Base-by-base conservation (phyloP, 2,329 filamentous ascomycete species). In the Ampelomyces quisqualis region DNA sequence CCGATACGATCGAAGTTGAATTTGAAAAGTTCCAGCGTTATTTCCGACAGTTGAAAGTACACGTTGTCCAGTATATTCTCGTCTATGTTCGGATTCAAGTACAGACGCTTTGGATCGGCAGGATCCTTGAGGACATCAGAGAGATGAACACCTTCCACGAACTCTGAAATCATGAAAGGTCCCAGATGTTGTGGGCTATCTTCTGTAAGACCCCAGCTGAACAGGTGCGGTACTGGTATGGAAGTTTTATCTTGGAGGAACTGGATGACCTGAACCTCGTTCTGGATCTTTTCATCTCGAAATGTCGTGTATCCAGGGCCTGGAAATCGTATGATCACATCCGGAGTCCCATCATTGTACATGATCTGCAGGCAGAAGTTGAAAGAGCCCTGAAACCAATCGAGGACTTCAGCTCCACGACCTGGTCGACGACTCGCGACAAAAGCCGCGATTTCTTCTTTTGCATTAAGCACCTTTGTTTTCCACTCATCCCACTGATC, bases 171-270 rank as follows among this genome's bases (percentile, higher is more conserved):
- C 14, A 58, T 59, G 34, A 61, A 59, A 21, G 54, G 55, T 27
- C 57, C 54, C 5, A 61, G 47, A 5, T 46, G 43, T 36, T 53
- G 44, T 22, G 52, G 52, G 38, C 49, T 55, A 11, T 57, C 52
- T 38, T 49, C 44, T 15, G 35, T 49, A 28, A 45, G 32, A 19
- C 55, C 54, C 52, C 49, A 59, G 44, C 49, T 46, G 9, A 51
- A 33, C 34, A 53, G 17, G 24, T 39, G 47, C 20, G 47, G 47
- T 23, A 53, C 44, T 23, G 40, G 47, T 20, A 50, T 51, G 10
- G 49, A 40, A n/a, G 51, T 54, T 21, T 40, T 35, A 23, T 52
- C 34, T 3, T 42, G 40, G 14, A 54, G 42, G 45, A 49, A 54
- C 27, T 52, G 27, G 18, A 54, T 43, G 24, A 47, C 27, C 32